phyloP scores from a whole-genome alignment of 257 asterid genomes.

The Osmanthus fragrans region DNA sequence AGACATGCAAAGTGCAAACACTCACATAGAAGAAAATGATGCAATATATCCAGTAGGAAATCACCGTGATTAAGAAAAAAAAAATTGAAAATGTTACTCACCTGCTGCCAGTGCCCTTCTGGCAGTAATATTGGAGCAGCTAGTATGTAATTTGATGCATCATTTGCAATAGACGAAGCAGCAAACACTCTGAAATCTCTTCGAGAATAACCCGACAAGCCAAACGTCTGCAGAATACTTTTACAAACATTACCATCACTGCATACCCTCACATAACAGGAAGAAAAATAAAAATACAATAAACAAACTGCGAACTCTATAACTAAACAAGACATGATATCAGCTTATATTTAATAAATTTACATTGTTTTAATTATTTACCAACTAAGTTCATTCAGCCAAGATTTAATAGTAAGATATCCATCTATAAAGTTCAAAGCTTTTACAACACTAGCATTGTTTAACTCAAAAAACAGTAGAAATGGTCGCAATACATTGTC shows the following conservation, averaged over 20 bases:
- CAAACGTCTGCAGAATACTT: constrained; percentile 37
- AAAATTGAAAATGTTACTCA: constrained; percentile 12
- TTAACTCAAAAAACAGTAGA: not conserved
- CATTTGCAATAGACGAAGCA: constrained; percentile 41
- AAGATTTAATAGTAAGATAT: not conserved
- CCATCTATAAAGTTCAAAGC: not conserved
- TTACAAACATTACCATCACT: constrained; percentile 6
- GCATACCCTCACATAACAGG: not conserved
- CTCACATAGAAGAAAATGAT: not conserved
- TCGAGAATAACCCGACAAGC: constrained; percentile 23
- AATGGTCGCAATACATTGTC: not conserved
- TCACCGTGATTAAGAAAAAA: not conserved
- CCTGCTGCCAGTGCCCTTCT: constrained; percentile 90
- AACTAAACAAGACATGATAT: not conserved
- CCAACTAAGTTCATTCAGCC: not conserved
- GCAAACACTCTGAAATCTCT: constrained; percentile 47
- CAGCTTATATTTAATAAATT: not conserved
- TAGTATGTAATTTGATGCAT: constrained; percentile 62
- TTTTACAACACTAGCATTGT: not conserved
- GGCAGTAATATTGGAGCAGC: constrained; percentile 91
- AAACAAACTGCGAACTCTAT: not conserved
- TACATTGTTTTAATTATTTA: not conserved
- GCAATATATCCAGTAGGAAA: not conserved
- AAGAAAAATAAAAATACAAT: not conserved
- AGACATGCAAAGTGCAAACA: not conserved